These are phyloP conservation scores for Ambispora gerdemannii DNA, from an alignment of 192 early-diverging fungal species.

Conservation along the genomic window DNA sequence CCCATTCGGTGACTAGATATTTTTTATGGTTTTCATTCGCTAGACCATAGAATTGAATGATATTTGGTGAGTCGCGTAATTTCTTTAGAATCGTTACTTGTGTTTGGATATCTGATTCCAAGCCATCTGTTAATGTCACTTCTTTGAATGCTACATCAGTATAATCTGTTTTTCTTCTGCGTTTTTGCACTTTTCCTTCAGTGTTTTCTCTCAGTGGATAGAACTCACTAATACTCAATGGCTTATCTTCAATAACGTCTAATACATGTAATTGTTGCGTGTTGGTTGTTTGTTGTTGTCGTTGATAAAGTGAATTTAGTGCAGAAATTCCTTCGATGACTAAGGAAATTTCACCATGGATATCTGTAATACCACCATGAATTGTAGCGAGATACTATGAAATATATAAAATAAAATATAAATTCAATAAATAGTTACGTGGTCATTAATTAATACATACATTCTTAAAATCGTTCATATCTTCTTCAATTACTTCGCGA, in stretches of 20 bases:
- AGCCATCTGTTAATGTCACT: background rate
- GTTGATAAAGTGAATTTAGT: no score
- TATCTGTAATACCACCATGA: slow-evolving; percentile 4
- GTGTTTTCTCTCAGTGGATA: background rate
- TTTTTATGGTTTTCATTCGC: slow-evolving; percentile 22
- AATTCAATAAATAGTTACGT: background rate
- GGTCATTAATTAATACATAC: background rate
- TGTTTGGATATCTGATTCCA: background rate
- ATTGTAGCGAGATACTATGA: background rate
- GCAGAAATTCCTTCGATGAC: background rate
- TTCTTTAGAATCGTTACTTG: background rate
- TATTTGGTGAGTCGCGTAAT: slow-evolving; percentile 11
- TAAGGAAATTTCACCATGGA: background rate
- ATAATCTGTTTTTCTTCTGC: background rate
- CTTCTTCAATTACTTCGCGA: background rate
- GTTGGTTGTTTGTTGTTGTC: no score
- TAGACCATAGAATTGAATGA: slow-evolving; percentile 2
- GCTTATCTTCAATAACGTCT: no score
- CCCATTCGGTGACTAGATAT: slow-evolving; percentile 41
- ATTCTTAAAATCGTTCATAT: background rate
- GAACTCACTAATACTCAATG: background rate
- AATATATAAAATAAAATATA: background rate
- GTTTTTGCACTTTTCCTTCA: background rate
- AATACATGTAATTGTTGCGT: no score
- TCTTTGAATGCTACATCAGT: background rate